Conservation (phyloP, 169 alveolate genomes). For the Babesia divergens region DNA sequence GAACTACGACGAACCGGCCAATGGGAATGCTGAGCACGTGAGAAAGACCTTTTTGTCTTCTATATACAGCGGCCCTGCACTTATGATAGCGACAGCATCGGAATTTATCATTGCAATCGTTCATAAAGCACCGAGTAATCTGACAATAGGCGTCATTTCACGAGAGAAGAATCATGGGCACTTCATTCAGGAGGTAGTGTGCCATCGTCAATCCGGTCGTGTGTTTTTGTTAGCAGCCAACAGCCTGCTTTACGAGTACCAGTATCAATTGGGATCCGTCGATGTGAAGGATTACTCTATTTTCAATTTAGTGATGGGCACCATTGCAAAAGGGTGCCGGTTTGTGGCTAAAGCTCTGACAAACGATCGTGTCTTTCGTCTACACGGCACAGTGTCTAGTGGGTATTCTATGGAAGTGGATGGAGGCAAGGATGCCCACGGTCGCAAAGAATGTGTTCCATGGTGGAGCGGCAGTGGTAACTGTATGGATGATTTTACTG, state of each 20-base stretch:
- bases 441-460: not conserved
- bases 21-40: not conserved
- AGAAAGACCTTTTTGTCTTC: not conserved
- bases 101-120: conserved; percentile 45
- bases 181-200: conserved; percentile 10
- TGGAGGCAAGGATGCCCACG: not conserved
- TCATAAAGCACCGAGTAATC: not conserved
- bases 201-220: conserved; percentile 43
- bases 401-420: conserved; percentile 23
- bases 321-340: conserved; percentile 14
- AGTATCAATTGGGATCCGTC: conserved; percentile 45
- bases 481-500: conserved; percentile 19
- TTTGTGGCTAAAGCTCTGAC: not conserved
- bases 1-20: not conserved
- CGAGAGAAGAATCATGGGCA: conserved; percentile 34
- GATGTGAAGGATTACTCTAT: conserved; percentile 24
- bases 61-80: conserved; percentile 45
- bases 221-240: conserved; percentile 33
- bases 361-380: conserved; percentile 13
- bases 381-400: conserved; percentile 21
- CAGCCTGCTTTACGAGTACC: conserved; percentile 52
- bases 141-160: conserved; percentile 10
- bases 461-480: conserved; percentile 23
- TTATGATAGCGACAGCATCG: conserved; percentile 40
- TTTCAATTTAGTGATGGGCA: not conserved